Evolutionary conservation across 495 filamentous ascomycete genomes (phyloP), one percentile per base, ranked within the genome.

Genomic region (Xylona heveae): DNA sequence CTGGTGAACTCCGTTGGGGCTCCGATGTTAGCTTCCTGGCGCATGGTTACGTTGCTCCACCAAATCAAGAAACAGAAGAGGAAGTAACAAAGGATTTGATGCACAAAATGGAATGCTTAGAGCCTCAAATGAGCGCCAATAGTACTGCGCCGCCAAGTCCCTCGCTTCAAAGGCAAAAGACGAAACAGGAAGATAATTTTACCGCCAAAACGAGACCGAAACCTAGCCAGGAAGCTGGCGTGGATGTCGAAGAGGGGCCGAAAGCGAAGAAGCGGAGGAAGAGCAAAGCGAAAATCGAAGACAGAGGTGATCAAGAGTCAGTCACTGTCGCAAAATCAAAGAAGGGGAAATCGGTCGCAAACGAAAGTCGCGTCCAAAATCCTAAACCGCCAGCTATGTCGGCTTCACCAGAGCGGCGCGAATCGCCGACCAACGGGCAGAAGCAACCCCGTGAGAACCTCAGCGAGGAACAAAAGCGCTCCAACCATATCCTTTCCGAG

Each of bases 401-500:
- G 31, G 23, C 25, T 35, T 41, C 12, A 40, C 38, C 6, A 22
- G 51, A 37, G 35, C 39, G 44, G 18, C 36, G 36, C 35, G 52
- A 49, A 48, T 43, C 45, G 16, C 36, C 25, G 33, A 15, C 13
- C 15, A 24, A 24, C 24, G 9, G 22, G 29, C 6, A 5, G 5
- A 12, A 20, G 22, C n/a, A 34, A 40, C 15, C 60, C 1, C 66
- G 81, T 15, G 74, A 82, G 48, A 85, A 85, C 41, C 60, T 93
- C 18, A 73, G 73, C 0, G 78, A 83, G 37, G 73, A 76, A 34
- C 74, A 92, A 48, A 91, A 88, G 53, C 59, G 80, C 24, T 70
- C 69, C 38, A 90, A 92, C 38, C 83, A 93, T 48, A 90, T 91
- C 42, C 60, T 67, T 31, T 90, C 81, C 22, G 83, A 94, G 49